phyloP scores from a whole-genome alignment of 2,329 filamentous ascomycete species.

The Diplodia sapinea region DNA sequence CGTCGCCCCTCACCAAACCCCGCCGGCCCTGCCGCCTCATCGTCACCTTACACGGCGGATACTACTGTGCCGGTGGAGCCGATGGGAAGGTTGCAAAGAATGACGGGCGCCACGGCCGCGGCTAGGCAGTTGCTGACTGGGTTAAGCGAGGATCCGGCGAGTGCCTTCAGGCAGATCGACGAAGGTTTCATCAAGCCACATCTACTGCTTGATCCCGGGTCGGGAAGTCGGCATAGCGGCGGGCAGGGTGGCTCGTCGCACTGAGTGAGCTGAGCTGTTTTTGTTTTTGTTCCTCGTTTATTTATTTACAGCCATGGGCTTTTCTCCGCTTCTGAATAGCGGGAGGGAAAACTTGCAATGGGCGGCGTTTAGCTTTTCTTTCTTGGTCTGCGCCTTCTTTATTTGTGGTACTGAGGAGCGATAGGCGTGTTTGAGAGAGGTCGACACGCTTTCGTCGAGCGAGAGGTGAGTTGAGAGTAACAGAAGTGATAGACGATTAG shows the following conservation, averaged over 20 bases:
- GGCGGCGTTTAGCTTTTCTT: conserved; percentile 11
- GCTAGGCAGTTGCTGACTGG: conserved; percentile 80
- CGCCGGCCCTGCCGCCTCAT: conserved; percentile 30
- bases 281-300: neutral
- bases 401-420: neutral
- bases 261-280: neutral
- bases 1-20: conserved; percentile 42
- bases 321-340: conserved; percentile 4
- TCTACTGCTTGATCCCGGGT: conserved; percentile 73
- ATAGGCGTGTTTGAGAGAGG: neutral
- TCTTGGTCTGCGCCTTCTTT: neutral
- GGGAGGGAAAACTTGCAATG: conserved; percentile 14
- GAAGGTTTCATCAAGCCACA: conserved; percentile 96
- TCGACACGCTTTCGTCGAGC: neutral
- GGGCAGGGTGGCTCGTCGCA: neutral
- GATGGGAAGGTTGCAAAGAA: conserved; percentile 33
- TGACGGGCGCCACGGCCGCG: conserved; percentile 75
- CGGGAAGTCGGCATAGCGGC: conserved; percentile 8
- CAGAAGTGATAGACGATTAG: neutral
- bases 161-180: conserved; percentile 88
- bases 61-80: conserved; percentile 42
- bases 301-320: neutral
- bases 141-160: conserved; percentile 83
- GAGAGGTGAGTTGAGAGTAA: neutral
- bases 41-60: conserved; percentile 47